A percentile compares a stretch with the other conserved stretches of the same genome.
phyloP scores from a whole-genome alignment of 495 filamentous ascomycete species.

The Rusavskia elegans region DNA sequence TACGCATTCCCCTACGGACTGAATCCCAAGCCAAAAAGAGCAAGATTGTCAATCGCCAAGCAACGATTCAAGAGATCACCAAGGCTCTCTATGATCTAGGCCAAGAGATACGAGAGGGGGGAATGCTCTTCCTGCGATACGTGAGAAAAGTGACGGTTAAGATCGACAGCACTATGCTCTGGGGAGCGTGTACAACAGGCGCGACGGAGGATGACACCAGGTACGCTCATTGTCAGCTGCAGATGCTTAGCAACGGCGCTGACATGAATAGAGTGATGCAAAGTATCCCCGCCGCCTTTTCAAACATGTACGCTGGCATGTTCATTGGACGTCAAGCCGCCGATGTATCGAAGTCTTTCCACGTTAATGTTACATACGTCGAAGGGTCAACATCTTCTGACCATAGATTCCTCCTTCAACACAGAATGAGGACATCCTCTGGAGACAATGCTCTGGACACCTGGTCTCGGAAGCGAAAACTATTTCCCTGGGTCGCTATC shows the following conservation, averaged over 20 bases:
- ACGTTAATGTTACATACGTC: conserved; percentile 3
- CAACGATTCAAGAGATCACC: conserved; percentile 15
- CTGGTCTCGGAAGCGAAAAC: conserved; percentile 21
- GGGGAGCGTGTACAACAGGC: conserved; percentile 8
- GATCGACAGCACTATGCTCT: conserved; percentile 12
- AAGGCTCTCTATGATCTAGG: conserved; percentile 19
- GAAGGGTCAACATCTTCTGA: neutral
- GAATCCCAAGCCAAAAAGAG: conserved; percentile 17
- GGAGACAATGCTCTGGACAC: conserved; percentile 6
- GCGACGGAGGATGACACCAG: neutral
- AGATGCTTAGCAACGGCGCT: neutral
- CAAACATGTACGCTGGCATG: neutral
- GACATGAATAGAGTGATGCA: neutral
- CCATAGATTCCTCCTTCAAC: conserved; percentile 15
- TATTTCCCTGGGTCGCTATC: conserved; percentile 26
- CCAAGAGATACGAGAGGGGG: conserved; percentile 18
- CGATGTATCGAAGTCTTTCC: conserved; percentile 10
- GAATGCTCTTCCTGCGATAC: conserved; percentile 24
- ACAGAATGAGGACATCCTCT: conserved; percentile 10
- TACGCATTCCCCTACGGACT: conserved; percentile 28
- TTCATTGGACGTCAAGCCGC: neutral
- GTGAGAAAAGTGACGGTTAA: conserved; percentile 16
- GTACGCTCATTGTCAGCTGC: neutral
- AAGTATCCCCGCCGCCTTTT: conserved; percentile 2
- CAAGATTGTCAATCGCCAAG: conserved; percentile 13